Percentiles rank a stretch among this genome's conserved stretches.
Evolutionary conservation across 306 rosid species (phyloP).

Genomic region (Pterocarpus macrocarpus): DNA sequence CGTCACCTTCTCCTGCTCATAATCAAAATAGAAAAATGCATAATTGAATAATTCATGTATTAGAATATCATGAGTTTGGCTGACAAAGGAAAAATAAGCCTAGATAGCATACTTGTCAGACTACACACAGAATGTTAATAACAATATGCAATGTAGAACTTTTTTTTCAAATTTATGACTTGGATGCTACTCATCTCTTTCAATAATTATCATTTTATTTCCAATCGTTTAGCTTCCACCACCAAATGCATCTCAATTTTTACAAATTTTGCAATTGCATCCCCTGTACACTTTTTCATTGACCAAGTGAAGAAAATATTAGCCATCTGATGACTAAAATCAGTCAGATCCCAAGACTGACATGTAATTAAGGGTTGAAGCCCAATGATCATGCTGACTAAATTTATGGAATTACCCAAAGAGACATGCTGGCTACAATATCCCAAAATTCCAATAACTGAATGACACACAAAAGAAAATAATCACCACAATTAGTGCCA

Average conservation of each 20-base stretch:
- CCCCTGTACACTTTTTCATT: not conserved
- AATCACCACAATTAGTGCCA: conserved; percentile 24
- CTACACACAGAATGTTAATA: conserved; percentile 7
- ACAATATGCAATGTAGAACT: conserved; percentile 6
- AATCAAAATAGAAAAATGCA: conserved; percentile 39
- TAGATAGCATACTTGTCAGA: not conserved
- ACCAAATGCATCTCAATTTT: conserved; percentile 37
- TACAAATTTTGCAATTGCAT: conserved; percentile 15
- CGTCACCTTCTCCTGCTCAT: conserved; percentile 84
- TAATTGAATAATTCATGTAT: conserved; percentile 29
- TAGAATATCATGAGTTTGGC: conserved; percentile 18
- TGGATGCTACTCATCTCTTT: conserved; percentile 15
- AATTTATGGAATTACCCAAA: conserved; percentile 37
- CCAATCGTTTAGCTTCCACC: not conserved
- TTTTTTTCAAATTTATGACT: conserved; percentile 6
- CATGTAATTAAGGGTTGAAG: conserved; percentile 28
- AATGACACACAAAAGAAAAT: not conserved
- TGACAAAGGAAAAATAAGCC: conserved; percentile 15
- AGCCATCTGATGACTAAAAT: conserved; percentile 26
- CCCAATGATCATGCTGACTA: conserved; percentile 24
- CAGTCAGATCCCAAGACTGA: conserved; percentile 2
- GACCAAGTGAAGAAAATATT: conserved; percentile 26
- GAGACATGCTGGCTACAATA: conserved; percentile 33
- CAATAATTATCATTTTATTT: conserved; percentile 23
- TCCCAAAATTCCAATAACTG: conserved; percentile 19